Base-by-base conservation (phyloP, 345 rosid species). In the Boechera divaricarpa region DNA sequence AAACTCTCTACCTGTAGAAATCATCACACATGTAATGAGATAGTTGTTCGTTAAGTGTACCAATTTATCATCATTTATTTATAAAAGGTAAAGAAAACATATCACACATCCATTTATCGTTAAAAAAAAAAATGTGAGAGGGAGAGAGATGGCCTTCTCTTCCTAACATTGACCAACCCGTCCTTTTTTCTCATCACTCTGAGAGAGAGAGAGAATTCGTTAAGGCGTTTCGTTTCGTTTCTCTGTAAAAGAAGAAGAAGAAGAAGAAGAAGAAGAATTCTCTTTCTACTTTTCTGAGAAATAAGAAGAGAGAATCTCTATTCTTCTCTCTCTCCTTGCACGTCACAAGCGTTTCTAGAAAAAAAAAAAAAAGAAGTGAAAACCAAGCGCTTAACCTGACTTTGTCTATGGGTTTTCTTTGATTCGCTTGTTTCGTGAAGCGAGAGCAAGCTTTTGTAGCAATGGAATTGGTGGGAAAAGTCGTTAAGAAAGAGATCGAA, bases 401-500 rank as follows among this genome's bases (percentile, higher is more conserved):
- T 51, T 59, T 18, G 63, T 48, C 28, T 47, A 76, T 73, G 78
- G 42, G 54, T 44, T 74, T 28, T 24, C 68, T 54, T 69, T 69
- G 45, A 68, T 79, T 72, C 79, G 78, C 33, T 79, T 33, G 38
- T 63, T 63, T 54, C 67, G 45, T 63, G 61, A 65, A 52, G 24
- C 47, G 38, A 60, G 69, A 64, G 75, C 16, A 39, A 67, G 66
- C 31, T 60, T 26, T 38, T 61, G 48, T 47, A 49, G 16, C 48
- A 28, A 88, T 88, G 92, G 93, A 91, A 72, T 88, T 82, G 53
- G 80, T 89, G n/a, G 97, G 95, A 24, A 82, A 85, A 84, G 66
- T 70, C 52, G 86, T 91, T 63, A 74, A 72, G 87, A 90, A 86
- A 73, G 87, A 70, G 72, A 84, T 84, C 62, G 48, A 71, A 7